Evolutionary conservation across 257 asterid species (phyloP), one percentile per base, ranked within the genome.

Genomic region (Solanum phureja): DNA sequence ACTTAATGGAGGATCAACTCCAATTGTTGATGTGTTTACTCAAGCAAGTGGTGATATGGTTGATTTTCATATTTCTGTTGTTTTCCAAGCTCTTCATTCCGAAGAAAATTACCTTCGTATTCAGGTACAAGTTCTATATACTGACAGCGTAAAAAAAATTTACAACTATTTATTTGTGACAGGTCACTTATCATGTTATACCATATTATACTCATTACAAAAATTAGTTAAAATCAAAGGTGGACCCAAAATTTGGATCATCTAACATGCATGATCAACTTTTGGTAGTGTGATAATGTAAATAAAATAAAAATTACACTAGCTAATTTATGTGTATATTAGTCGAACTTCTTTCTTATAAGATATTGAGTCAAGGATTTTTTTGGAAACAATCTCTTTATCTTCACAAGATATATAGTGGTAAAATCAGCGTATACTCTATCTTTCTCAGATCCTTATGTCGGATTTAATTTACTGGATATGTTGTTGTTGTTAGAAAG

Each of bases 11-110:
- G 93, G 93, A 9, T 90, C 93, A 18, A 46, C 90, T 19, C 97
- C 95, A 3, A 77, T 94, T 46, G 24, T 94, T 10, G 97, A 94
- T 44, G 92, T 93, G 3, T 93, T 93, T 86, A 77, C 44, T 73
- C 94, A 94, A 88, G 94, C 93, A 1, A 90, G 93, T 87, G 93
- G 92, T 7, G 95, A 93, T 89, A 92, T 93, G 94, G 95, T 93
- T 18, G 97, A 94, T 83, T 87, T 88, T 77, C 95, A 94, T 84
- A 90, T 86, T 56, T 90, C 95, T 24, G 86, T 92, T 87, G 19
- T 88, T 10, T 93, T 94, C 86, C 91, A 91, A 87, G 91, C 97
- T 62, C 91, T 93, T 79, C 88, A 88, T 16, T 89, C 92, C 3
- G 88, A 92, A 83, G 89, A 90, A 3, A 89, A 91, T 86, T 94